phyloP scores from a whole-genome alignment of 805 yeast species.

The Starmerella sp. region DNA sequence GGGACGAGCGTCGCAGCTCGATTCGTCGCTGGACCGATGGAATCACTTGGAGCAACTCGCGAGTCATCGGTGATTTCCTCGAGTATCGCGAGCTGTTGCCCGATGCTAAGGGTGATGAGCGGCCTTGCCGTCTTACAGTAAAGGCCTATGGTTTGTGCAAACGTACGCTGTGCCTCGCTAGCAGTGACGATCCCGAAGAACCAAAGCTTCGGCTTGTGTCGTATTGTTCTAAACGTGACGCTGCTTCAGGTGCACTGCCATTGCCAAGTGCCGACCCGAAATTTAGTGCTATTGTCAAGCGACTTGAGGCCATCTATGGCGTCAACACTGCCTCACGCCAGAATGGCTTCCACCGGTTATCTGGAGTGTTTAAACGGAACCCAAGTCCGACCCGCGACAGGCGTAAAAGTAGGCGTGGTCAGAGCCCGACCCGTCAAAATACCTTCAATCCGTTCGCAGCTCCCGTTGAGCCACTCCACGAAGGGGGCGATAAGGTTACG shows the following conservation, averaged over 20 bases:
- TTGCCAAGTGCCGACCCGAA: slow-evolving; percentile 39
- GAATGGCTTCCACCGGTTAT: background rate
- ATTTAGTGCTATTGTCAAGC: slow-evolving; percentile 26
- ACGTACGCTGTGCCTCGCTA: slow-evolving; percentile 50
- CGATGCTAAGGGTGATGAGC: slow-evolving; percentile 14
- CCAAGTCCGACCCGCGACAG: background rate
- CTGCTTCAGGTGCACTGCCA: slow-evolving; percentile 24
- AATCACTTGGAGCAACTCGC: slow-evolving; percentile 57
- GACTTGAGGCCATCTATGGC: background rate
- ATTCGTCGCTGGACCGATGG: slow-evolving; percentile 78
- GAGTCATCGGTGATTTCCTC: slow-evolving; percentile 54
- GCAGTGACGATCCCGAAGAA: slow-evolving; percentile 39
- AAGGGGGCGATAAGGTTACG: no score
- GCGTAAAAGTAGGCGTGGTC: background rate
- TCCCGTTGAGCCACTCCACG: background rate
- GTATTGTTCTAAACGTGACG: slow-evolving; percentile 33
- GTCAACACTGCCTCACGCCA: background rate
- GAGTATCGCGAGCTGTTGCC: slow-evolving; percentile 52
- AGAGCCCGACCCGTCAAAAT: background rate
- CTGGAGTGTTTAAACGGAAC: background rate
- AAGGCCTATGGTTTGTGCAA: slow-evolving; percentile 49
- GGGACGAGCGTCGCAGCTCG: slow-evolving; percentile 62
- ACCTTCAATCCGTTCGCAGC: background rate
- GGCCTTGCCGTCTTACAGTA: slow-evolving; percentile 31
- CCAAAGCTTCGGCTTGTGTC: slow-evolving; percentile 44